phyloP scores from a whole-genome alignment of 1,284 basidiomycete species.

The Moesziomyces sp. region DNA sequence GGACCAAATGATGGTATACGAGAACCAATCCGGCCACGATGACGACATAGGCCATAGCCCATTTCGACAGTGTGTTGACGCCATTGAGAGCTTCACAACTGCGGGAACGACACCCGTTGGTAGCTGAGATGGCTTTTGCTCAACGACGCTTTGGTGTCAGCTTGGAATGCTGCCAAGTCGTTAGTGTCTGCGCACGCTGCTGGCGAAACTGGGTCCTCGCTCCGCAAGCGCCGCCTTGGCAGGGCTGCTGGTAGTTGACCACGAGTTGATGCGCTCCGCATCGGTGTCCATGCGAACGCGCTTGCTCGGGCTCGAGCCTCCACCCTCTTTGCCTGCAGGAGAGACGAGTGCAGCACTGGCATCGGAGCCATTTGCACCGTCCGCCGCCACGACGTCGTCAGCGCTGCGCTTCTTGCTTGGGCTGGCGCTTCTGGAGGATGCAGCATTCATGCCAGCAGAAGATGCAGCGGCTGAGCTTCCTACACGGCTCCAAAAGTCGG shows the following conservation, averaged over 20 bases:
- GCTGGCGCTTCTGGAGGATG: slow-evolving; percentile 14
- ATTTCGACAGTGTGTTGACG: background rate
- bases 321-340: no score
- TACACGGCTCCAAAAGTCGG: slow-evolving; percentile 56
- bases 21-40: slow-evolving; percentile 1
- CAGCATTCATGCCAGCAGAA: slow-evolving; percentile 3
- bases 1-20: slow-evolving; percentile 9
- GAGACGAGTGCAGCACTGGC: no score
- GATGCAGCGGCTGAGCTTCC: slow-evolving; percentile 28
- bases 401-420: slow-evolving; percentile 45
- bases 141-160: no score
- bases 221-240: slow-evolving; percentile 31
- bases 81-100: no score
- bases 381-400: slow-evolving; percentile 12
- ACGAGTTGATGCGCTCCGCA: slow-evolving; percentile 5
- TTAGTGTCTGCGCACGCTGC: slow-evolving; percentile 2
- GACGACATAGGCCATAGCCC: background rate
- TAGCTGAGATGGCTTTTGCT: background rate
- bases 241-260: slow-evolving; percentile 19
- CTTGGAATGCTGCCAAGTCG: background rate
- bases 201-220: slow-evolving; percentile 10
- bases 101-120: no score
- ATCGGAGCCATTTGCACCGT: background rate
- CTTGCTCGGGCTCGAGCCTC: slow-evolving; percentile 29
- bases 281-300: slow-evolving; percentile 38